phyloP scores from a whole-genome alignment of 768 basidiomycete genomes.

The Mycena vulgaris region DNA sequence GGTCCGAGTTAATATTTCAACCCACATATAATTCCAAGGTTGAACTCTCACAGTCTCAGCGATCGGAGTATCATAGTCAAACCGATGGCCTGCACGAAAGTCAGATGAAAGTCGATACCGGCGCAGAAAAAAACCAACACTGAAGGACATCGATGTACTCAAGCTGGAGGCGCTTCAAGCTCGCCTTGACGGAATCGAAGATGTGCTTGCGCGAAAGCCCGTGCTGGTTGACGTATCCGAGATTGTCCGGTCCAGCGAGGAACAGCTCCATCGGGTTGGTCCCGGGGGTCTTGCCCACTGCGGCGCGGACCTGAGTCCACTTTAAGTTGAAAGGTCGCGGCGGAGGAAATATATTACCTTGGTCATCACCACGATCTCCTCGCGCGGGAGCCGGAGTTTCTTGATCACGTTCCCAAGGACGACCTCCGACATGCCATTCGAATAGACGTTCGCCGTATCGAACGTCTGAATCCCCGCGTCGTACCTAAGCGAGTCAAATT shows the following conservation, averaged over 20 bases:
- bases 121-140: constrained; percentile 60
- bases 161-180: constrained; percentile 75
- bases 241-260: constrained; percentile 47
- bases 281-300: constrained; percentile 45
- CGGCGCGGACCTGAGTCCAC: constrained; percentile 54
- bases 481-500: constrained; percentile 47
- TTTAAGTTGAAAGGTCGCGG: background rate
- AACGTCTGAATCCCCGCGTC: constrained; percentile 76
- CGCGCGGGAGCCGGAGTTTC: constrained; percentile 73
- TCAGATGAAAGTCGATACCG: constrained; percentile 28
- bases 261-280: constrained; percentile 19
- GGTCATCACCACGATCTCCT: constrained; percentile 85
- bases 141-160: constrained; percentile 85
- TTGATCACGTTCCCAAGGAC: constrained; percentile 83
- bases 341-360: constrained; percentile 56
- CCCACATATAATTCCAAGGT: background rate
- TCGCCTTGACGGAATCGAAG: constrained; percentile 74
- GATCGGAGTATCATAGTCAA: constrained; percentile 70
- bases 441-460: constrained; percentile 74
- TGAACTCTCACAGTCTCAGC: constrained; percentile 61
- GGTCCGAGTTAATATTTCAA: background rate
- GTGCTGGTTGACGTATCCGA: constrained; percentile 69
- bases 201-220: constrained; percentile 74
- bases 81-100: constrained; percentile 60
- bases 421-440: constrained; percentile 74